A percentile compares a stretch with the other conserved stretches of the same genome.
phyloP scores from a whole-genome alignment of 2,329 filamentous ascomycete species.

The Penicillium sp. region DNA sequence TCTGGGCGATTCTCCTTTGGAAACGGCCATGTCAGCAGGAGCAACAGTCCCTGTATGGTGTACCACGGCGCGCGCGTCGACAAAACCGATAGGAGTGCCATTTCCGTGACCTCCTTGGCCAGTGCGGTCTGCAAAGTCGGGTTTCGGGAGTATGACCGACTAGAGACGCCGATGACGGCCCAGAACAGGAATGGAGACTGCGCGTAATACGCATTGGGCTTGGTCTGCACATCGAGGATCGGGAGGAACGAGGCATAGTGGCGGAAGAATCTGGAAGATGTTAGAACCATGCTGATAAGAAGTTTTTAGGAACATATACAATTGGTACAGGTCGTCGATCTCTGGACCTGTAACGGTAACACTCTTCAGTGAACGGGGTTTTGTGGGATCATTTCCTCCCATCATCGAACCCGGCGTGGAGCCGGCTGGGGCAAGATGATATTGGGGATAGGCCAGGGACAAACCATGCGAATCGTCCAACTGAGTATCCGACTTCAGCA shows the following conservation, averaged over 20 bases:
- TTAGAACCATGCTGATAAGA: not conserved
- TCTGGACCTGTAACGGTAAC: constrained; percentile 33
- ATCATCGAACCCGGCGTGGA: constrained; percentile 15
- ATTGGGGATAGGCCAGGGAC: constrained; percentile 23
- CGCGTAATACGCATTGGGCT: constrained; percentile 71
- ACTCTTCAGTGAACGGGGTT: constrained; percentile 33
- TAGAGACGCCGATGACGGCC: constrained; percentile 55
- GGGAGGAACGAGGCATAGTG: constrained; percentile 42
- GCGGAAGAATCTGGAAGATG: constrained; percentile 36
- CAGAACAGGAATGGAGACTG: constrained; percentile 83
- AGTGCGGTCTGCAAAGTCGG: constrained; percentile 41
- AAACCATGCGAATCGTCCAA: constrained; percentile 8
- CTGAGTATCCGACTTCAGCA: constrained; percentile 5
- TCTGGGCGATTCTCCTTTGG: constrained; percentile 39
- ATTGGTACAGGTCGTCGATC: constrained; percentile 41
- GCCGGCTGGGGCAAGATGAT: constrained; percentile 20
- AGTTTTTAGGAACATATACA: constrained; percentile 25
- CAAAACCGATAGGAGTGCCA: constrained; percentile 38
- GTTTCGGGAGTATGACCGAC: constrained; percentile 40
- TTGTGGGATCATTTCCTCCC: constrained; percentile 25
- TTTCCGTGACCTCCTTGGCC: constrained; percentile 35
- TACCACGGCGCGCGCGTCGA: constrained; percentile 34
- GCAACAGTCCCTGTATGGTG: constrained; percentile 39
- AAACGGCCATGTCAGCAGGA: constrained; percentile 45
- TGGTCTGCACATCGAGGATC: constrained; percentile 49